Evolutionary conservation across 371 early-diverging fungal genomes (phyloP).

Genomic region (Mucor saturninus): DNA sequence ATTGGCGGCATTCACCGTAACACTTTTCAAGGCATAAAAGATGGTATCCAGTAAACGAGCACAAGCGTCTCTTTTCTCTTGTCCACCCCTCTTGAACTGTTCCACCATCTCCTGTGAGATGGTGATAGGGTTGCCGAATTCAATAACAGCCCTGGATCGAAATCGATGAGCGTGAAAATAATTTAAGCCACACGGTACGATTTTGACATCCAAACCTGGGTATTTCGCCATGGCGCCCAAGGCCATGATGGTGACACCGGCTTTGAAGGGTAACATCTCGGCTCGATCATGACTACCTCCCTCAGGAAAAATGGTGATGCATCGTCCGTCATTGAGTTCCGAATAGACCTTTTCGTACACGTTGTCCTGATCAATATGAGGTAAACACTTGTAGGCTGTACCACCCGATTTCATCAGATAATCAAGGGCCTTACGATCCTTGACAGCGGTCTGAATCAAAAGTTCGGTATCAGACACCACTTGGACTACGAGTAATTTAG

Average conservation of each 20-base stretch:
- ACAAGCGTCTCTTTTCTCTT: constrained; percentile 82
- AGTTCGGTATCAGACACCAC: constrained; percentile 85
- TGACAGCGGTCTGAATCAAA: constrained; percentile 63
- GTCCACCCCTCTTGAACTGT: constrained; percentile 83
- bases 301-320: constrained; percentile 98
- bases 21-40: constrained; percentile 76
- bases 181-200: constrained; percentile 92
- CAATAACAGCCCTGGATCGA: constrained; percentile 94
- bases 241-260: constrained; percentile 92
- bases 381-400: constrained; percentile 75
- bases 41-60: constrained; percentile 79
- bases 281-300: constrained; percentile 97
- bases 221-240: constrained; percentile 92
- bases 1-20: constrained; percentile 93
- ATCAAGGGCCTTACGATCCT: constrained; percentile 67
- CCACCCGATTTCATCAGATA: constrained; percentile 64
- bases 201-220: constrained; percentile 87
- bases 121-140: constrained; percentile 92
- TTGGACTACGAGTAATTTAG: constrained; percentile 62
- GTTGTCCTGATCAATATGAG: constrained; percentile 87
- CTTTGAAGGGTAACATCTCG: constrained; percentile 74
- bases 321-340: constrained; percentile 77
- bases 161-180: constrained; percentile 97
- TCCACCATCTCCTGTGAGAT: constrained; percentile 82
- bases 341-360: constrained; percentile 87